Evolutionary conservation across 441 rosid species (phyloP), one percentile per base, ranked within the genome.

Genomic region (Arabidopsis hybrid): DNA sequence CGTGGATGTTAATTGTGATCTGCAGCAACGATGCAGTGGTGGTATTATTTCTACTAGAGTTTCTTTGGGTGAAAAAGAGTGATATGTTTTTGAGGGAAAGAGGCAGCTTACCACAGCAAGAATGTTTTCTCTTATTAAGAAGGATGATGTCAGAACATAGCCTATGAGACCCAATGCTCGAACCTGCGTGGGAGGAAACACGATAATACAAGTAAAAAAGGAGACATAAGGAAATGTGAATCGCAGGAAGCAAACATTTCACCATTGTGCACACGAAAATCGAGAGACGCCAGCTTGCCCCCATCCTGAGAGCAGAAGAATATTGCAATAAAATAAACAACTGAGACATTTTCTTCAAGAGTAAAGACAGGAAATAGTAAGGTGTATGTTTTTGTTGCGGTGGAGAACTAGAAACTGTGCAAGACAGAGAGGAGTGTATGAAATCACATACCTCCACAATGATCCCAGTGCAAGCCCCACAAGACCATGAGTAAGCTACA

Each of bases 101-200:
- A 65, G 18, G 11, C 10, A 39, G 47, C 49, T 85, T 86, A 92
- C 97, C 89, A 94, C 81, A 69, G 88, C 96, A 32, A 92, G 89
- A 76, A 94, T 94, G 79, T 92, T 94, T 79, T 94, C 98, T 82
- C 90, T 85, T 81, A 91, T 91, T 72, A 94, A 83, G 85, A 94
- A 94, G 8, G 97, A 94, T 51, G 96, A 81, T 73, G 89, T 83
- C 31, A 89, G 78, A 79, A 91, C 91, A 81, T 94, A 91, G 69
- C 96, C 96, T 82, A 88, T 74, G 12, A 89, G 88, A 57, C 98
- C 96, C 8, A 76, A 66, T 59, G 96, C 73, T 65, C 96, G 90
- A 67, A 91, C 96, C 97, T 91, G 83, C 81, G 78, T 66, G 61
- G 65, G 65, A 16, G 10, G 68, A 79, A 57, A 58, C 65, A 67